Evolutionary conservation across 345 rosid genomes (phyloP).

Genomic region (Laguncularia racemosa): DNA sequence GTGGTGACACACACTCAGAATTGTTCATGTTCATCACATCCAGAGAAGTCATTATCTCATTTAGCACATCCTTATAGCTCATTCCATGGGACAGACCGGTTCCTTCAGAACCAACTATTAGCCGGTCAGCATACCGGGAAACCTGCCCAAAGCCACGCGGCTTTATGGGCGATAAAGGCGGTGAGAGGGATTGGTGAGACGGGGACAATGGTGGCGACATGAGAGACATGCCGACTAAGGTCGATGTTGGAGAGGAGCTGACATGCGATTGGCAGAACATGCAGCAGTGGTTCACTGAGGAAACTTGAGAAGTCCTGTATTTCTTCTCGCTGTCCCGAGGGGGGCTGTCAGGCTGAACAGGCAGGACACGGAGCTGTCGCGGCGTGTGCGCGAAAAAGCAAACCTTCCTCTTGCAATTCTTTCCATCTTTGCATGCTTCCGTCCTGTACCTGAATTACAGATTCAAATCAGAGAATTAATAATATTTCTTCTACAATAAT

Average conservation of each 20-base stretch:
- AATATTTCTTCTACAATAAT: no score
- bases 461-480: no score
- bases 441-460: conserved; percentile 32
- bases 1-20: conserved; percentile 13
- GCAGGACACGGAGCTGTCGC: conserved; percentile 54
- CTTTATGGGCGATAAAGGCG: conserved; percentile 69
- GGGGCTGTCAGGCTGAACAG: conserved; percentile 17
- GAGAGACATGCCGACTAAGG: conserved; percentile 51
- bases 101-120: neutral
- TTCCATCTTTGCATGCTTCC: conserved; percentile 67
- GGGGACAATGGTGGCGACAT: conserved; percentile 44
- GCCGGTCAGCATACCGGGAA: conserved; percentile 24
- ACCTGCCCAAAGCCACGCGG: conserved; percentile 26
- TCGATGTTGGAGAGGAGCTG: conserved; percentile 68
- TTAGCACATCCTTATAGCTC: conserved; percentile 44
- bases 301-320: conserved; percentile 1
- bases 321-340: conserved; percentile 4
- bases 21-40: conserved; percentile 45
- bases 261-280: conserved; percentile 33
- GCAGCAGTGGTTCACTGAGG: conserved; percentile 39
- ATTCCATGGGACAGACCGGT: conserved; percentile 23
- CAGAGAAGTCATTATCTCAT: conserved; percentile 48
- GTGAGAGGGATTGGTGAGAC: conserved; percentile 48
- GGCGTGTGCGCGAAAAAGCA: conserved; percentile 75
- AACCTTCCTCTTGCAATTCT: conserved; percentile 55